Conservation (phyloP, 768 basidiomycete species). For the Lactarius indigo region DNA sequence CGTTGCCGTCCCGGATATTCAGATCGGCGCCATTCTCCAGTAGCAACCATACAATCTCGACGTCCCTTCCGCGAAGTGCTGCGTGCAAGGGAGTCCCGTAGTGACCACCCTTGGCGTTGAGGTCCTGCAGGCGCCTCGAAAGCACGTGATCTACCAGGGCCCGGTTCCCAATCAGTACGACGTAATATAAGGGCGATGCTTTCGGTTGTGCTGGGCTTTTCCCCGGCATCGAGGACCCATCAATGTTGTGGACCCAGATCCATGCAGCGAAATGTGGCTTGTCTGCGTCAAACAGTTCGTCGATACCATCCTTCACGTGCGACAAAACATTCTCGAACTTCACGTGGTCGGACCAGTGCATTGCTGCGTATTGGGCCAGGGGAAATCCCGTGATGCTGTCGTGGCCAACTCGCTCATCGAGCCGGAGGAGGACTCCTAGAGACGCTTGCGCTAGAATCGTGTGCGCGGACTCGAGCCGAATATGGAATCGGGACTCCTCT, state of each 20-base stretch:
- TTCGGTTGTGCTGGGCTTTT: not conserved
- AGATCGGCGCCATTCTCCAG: not conserved
- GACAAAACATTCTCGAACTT: not conserved
- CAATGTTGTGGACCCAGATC: not conserved
- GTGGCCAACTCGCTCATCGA: not conserved
- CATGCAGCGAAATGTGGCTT: not conserved
- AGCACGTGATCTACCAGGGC: not conserved
- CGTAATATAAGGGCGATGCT: not conserved
- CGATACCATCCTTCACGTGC: not conserved
- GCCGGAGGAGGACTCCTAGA: not conserved
- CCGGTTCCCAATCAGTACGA: not conserved
- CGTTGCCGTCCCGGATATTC: not conserved
- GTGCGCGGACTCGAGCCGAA: not conserved
- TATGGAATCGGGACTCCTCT: not conserved
- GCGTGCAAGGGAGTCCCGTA: not conserved
- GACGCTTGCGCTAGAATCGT: not conserved
- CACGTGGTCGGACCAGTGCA: not conserved
- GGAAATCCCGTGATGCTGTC: not conserved
- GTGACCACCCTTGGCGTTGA: not conserved
- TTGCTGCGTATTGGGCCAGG: not conserved
- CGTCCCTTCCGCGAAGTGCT: not conserved
- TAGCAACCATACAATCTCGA: not conserved
- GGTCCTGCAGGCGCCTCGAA: not conserved
- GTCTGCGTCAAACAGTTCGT: not conserved
- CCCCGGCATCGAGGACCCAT: not conserved